phyloP scores from a whole-genome alignment of 2,329 filamentous ascomycete genomes.

The Juglanconis juglandina region DNA sequence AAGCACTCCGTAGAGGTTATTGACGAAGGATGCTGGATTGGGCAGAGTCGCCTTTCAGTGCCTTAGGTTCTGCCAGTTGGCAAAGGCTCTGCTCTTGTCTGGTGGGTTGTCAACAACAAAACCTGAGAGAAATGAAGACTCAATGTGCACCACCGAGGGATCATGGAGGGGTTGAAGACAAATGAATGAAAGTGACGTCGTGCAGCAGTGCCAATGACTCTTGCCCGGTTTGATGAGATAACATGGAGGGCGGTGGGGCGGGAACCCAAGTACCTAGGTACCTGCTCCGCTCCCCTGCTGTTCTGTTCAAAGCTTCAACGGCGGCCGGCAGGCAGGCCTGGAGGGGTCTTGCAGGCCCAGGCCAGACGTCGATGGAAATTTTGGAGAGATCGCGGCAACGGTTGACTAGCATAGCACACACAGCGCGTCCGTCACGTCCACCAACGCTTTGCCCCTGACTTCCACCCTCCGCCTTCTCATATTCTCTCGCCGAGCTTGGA shows the following conservation, averaged over 20 bases:
- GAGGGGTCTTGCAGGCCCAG: background rate
- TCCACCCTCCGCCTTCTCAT: background rate
- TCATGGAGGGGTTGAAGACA: background rate
- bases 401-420: background rate
- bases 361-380: constrained; percentile 6
- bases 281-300: background rate
- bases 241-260: too few relatives aligned
- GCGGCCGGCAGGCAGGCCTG: background rate
- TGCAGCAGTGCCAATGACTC: background rate
- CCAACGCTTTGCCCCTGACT: background rate
- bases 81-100: background rate
- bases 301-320: background rate
- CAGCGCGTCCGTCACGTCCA: constrained; percentile 7
- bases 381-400: background rate
- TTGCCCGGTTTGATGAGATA: background rate
- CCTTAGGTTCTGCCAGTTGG: background rate
- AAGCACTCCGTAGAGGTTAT: too few relatives aligned
- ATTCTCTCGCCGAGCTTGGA: background rate
- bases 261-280: too few relatives aligned
- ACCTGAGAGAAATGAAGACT: background rate
- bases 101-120: background rate
- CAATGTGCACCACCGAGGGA: background rate
- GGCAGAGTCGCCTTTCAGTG: background rate
- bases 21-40: background rate
- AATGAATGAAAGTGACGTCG: background rate